These are phyloP conservation scores for Cystobasidium tubakii DNA, from an alignment of 768 basidiomycete species.

Conservation along the genomic window DNA sequence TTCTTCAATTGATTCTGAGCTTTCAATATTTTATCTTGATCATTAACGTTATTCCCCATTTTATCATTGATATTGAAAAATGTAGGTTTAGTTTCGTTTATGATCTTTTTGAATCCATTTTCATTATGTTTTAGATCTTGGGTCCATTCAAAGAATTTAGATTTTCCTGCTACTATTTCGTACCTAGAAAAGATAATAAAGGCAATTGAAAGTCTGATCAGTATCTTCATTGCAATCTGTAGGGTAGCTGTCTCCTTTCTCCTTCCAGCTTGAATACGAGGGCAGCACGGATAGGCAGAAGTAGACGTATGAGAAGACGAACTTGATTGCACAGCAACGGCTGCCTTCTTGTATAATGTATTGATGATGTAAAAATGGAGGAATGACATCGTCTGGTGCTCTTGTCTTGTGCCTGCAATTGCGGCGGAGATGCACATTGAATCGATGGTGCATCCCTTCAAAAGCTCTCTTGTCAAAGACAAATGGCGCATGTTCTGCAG, in stretches of 20 bases:
- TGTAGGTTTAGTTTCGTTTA: not conserved
- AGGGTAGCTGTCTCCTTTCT: no score
- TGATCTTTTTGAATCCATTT: not conserved
- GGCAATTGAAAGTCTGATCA: not conserved
- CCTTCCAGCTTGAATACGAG: no score
- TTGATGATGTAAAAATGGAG: conserved; percentile 11
- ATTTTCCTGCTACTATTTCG: not conserved
- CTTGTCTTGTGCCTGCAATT: conserved; percentile 1
- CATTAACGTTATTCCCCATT: not conserved
- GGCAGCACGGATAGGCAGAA: no score
- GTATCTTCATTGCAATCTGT: no score
- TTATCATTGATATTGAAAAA: conserved; percentile 28
- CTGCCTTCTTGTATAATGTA: conserved; percentile 20
- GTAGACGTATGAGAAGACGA: not conserved
- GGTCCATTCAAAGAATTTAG: conserved; percentile 4
- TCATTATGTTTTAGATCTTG: not conserved
- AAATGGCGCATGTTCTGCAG: conserved; percentile 27
- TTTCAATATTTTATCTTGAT: not conserved
- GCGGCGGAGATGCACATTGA: not conserved
- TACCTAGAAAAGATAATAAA: not conserved
- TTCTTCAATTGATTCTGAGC: not conserved
- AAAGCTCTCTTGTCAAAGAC: conserved; percentile 21
- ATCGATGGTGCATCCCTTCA: conserved; percentile 22
- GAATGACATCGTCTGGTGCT: not conserved
- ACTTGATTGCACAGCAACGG: conserved; percentile 19